Evolutionary conservation across 129 eudicot genomes (phyloP).

Genomic region (Calendula officinalis): DNA sequence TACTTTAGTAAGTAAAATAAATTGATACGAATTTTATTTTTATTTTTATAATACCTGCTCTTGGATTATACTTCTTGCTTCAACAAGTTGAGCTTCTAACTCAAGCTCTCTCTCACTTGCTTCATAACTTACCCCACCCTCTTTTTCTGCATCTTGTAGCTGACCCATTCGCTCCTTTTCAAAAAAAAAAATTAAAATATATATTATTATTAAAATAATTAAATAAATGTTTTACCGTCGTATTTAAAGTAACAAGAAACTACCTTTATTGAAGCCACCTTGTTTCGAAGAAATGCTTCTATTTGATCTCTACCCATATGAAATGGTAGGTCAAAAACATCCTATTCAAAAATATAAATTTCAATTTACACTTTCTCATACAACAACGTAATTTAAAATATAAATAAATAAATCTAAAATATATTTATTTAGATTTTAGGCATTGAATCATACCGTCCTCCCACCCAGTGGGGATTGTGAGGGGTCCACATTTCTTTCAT

Average conservation of each 20-base stretch:
- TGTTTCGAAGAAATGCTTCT: constrained; percentile 85
- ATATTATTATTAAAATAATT: too few relatives aligned
- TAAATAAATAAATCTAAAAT: too few relatives aligned
- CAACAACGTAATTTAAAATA: not conserved
- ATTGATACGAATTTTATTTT: too few relatives aligned
- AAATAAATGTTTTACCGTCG: too few relatives aligned
- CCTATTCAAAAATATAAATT: constrained; percentile 44
- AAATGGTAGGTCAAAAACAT: constrained; percentile 95
- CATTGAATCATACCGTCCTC: constrained; percentile 67
- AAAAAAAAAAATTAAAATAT: constrained; percentile 7
- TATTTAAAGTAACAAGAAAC: not conserved
- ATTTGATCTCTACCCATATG: constrained; percentile 99
- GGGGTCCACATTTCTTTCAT: constrained; percentile 57
- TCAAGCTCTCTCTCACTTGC: constrained; percentile 98
- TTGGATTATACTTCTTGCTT: constrained; percentile 97
- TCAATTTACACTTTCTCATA: constrained; percentile 12
- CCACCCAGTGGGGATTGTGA: constrained; percentile 96
- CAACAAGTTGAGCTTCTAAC: constrained; percentile 98
- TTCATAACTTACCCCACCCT: constrained; percentile 89
- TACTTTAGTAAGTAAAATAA: too few relatives aligned
- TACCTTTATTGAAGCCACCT: constrained; percentile 90
- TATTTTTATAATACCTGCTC: constrained; percentile 66
- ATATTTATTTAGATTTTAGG: not conserved
- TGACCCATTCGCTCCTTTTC: constrained; percentile 89
- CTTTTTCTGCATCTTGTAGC: constrained; percentile 93